phyloP scores from a whole-genome alignment of 1,139 yeast species.

The Yamadazyma triangularis region DNA sequence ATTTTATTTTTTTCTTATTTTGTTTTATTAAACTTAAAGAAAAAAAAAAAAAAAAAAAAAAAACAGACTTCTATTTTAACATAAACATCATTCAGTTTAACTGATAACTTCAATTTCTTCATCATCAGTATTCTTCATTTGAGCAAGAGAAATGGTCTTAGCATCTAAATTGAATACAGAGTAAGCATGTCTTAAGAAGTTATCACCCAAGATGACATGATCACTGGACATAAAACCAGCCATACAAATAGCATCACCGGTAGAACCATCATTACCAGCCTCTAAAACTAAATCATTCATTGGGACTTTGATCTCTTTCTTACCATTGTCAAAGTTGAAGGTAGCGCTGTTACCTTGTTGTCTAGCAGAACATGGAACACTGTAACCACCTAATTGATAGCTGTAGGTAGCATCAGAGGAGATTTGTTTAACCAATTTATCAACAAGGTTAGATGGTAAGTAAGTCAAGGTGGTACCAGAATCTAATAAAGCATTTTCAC shows the following conservation, averaged over 20 bases:
- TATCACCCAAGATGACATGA: slow-evolving; percentile 57
- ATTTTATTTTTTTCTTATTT: no score
- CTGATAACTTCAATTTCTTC: slow-evolving; percentile 15
- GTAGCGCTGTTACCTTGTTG: slow-evolving; percentile 18
- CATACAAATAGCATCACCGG: slow-evolving; percentile 17
- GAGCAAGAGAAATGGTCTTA: slow-evolving; percentile 33
- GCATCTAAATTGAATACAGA: slow-evolving; percentile 37
- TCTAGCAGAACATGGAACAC: slow-evolving; percentile 26
- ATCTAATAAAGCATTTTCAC: slow-evolving; percentile 26
- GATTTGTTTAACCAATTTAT: slow-evolving; percentile 12
- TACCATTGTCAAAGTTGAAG: slow-evolving; percentile 21
- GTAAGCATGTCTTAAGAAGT: slow-evolving; percentile 38
- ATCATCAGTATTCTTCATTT: slow-evolving; percentile 25
- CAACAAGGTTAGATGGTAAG: slow-evolving; percentile 18
- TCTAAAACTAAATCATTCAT: slow-evolving; percentile 21
- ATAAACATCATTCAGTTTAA: no score
- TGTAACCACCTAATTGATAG: slow-evolving; percentile 15
- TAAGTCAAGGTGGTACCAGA: slow-evolving; percentile 37
- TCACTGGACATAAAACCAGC: slow-evolving; percentile 24
- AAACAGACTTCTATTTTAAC: no score
- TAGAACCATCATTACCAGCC: slow-evolving; percentile 9
- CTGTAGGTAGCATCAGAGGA: slow-evolving; percentile 15
- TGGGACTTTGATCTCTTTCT: slow-evolving; percentile 29
- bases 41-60: no score
- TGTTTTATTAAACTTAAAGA: no score